phyloP scores from a whole-genome alignment of 192 early-diverging fungal genomes.

The Piromyces finnis region DNA sequence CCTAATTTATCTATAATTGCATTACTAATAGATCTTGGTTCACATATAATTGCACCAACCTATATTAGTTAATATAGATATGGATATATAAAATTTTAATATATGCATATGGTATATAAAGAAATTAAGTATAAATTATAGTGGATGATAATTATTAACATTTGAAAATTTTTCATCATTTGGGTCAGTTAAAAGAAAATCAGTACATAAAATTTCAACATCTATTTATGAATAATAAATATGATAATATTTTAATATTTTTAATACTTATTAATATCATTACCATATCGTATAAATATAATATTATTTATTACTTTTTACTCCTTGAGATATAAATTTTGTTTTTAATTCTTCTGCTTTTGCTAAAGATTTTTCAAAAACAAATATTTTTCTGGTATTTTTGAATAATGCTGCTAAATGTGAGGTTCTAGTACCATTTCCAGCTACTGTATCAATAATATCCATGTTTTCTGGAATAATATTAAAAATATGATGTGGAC shows the following conservation, averaged over 20 bases:
- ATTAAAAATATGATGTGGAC: conserved; percentile 11
- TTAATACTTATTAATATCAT: no score
- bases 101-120: no score
- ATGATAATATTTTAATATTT: neutral
- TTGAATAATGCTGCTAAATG: neutral
- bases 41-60: conserved; percentile 1
- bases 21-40: neutral
- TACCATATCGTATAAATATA: no score
- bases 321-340: neutral
- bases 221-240: conserved; percentile 5
- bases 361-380: neutral
- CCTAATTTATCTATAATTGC: neutral
- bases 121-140: no score
- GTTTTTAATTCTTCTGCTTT: neutral
- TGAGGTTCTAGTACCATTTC: conserved; percentile 13
- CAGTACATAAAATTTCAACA: conserved; percentile 12
- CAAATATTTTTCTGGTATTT: neutral
- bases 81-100: no score
- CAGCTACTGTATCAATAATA: conserved; percentile 22
- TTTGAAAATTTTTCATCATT: neutral
- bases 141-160: no score
- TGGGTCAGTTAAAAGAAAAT: neutral
- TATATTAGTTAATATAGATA: no score
- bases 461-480: neutral
- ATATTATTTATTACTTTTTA: conserved; percentile 7